Conservation (phyloP, 176 grass and related monocot genomes). For the Bonia amplexicaulis region DNA sequence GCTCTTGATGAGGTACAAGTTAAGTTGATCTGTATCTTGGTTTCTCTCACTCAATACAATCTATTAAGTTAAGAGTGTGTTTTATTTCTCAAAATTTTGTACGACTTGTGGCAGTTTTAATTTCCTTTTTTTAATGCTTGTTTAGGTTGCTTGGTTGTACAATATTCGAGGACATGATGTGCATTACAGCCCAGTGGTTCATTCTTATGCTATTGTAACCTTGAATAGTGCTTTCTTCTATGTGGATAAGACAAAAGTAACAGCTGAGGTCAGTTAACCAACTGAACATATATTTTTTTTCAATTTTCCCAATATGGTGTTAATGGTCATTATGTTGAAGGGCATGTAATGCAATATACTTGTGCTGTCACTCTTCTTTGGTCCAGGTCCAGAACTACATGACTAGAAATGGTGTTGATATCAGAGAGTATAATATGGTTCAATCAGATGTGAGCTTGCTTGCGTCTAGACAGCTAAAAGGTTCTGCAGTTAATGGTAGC, state of each 20-base stretch:
- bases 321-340: not conserved
- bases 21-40: not conserved
- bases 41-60: constrained; percentile 1
- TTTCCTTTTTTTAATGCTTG: constrained; percentile 28
- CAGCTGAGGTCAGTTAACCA: constrained; percentile 58
- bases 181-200: constrained; percentile 83
- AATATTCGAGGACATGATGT: constrained; percentile 93
- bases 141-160: constrained; percentile 93
- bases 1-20: constrained; percentile 83
- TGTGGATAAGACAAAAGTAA: constrained; percentile 86
- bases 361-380: not conserved
- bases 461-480: constrained; percentile 61
- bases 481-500: constrained; percentile 17
- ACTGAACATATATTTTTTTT: not conserved
- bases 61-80: constrained; percentile 20
- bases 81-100: not conserved
- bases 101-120: not conserved
- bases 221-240: constrained; percentile 79
- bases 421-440: constrained; percentile 69
- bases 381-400: constrained; percentile 62
- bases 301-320: not conserved
- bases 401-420: constrained; percentile 74
- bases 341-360: not conserved
- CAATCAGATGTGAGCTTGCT: constrained; percentile 69
- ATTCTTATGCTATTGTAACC: constrained; percentile 95